Evolutionary conservation across 495 filamentous ascomycete genomes (phyloP).

Genomic region (Podospora appendiculata): DNA sequence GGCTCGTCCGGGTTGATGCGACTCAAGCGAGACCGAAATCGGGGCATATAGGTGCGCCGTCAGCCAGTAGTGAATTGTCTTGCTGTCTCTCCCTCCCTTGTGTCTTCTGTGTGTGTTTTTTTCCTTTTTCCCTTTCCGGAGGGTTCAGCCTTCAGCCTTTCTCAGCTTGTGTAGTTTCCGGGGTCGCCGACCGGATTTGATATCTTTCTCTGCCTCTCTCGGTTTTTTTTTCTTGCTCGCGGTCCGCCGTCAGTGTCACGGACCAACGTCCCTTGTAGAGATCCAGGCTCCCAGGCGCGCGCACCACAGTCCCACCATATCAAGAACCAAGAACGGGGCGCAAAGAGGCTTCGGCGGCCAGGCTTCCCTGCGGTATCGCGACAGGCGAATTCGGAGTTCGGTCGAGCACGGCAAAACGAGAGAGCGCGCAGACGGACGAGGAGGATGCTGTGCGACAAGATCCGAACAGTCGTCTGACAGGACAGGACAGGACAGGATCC

Average conservation of each 20-base stretch:
- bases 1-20: no score
- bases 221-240: not conserved
- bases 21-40: no score
- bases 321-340: not conserved
- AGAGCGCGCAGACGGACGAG: not conserved
- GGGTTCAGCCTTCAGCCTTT: no score
- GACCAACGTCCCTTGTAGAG: not conserved
- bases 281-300: constrained; percentile 1
- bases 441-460: no score
- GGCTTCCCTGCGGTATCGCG: not conserved
- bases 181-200: not conserved
- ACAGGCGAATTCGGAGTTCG: not conserved
- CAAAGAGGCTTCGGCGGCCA: not conserved
- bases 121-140: no score
- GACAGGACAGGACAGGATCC: not conserved
- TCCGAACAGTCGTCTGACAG: no score
- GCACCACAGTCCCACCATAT: constrained; percentile 1
- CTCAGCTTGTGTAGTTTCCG: no score
- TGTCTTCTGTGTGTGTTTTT: no score
- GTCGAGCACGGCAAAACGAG: not conserved
- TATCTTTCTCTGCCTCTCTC: constrained; percentile 1
- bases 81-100: no score
- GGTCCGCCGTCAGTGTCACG: not conserved
- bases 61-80: no score
- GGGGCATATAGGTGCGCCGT: not conserved